These are phyloP conservation scores for Trypanosoma caninum DNA, from an alignment of 208 protist genomes.

Conservation along the genomic window DNA sequence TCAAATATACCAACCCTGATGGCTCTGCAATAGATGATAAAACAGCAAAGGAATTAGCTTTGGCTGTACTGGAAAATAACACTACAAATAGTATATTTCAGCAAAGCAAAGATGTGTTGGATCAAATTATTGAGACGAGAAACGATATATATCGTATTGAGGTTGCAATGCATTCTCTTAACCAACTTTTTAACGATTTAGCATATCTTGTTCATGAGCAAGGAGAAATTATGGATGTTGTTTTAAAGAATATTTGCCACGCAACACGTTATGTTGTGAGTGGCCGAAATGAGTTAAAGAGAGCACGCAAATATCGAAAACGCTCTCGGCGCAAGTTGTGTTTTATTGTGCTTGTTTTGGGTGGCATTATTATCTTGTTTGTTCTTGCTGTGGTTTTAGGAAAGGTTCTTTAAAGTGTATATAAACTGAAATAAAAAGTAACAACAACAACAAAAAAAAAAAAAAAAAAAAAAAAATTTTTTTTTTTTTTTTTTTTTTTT, in stretches of 20 bases:
- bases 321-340: slow-evolving; percentile 72
- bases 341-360: slow-evolving; percentile 44
- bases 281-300: slow-evolving; percentile 62
- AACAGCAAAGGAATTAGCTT: slow-evolving; percentile 61
- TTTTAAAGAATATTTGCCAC: slow-evolving; percentile 70
- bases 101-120: slow-evolving; percentile 85
- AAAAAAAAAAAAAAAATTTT: no score
- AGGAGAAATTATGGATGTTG: slow-evolving; percentile 80
- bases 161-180: slow-evolving; percentile 79
- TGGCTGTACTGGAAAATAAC: slow-evolving; percentile 80
- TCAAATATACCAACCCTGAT: slow-evolving; percentile 83
- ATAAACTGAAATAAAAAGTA: slow-evolving; percentile 8
- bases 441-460: no score
- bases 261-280: slow-evolving; percentile 58
- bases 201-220: slow-evolving; percentile 89
- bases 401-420: slow-evolving; percentile 7
- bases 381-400: slow-evolving; percentile 43
- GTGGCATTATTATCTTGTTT: slow-evolving; percentile 47
- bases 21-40: slow-evolving; percentile 70
- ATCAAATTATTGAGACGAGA: slow-evolving; percentile 79
- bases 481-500: no score
- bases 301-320: slow-evolving; percentile 78
- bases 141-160: slow-evolving; percentile 91
- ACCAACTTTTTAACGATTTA: slow-evolving; percentile 88
- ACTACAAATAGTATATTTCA: slow-evolving; percentile 82